A percentile compares a stretch with the other conserved stretches of the same genome.
These are phyloP conservation scores for Aristolochia californica DNA, from an alignment of 164 flowering plant species.

Conservation along the genomic window DNA sequence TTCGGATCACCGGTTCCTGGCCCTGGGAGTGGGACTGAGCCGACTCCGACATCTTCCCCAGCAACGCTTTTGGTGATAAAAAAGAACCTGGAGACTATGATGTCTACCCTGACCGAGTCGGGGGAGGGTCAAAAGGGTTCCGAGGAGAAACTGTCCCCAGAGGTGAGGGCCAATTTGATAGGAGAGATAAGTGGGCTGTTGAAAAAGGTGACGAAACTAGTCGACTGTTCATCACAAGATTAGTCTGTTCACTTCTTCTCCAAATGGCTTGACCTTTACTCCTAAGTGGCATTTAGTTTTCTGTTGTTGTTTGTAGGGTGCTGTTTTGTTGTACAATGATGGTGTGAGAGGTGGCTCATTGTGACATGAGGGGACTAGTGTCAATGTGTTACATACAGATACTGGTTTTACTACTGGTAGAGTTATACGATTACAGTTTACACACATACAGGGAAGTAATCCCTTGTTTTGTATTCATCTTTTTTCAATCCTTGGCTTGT, in stretches of 20 bases:
- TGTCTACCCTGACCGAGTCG: slow-evolving; percentile 49
- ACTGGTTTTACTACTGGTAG: too few species aligned
- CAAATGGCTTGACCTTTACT: background rate
- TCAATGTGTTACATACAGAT: too few species aligned
- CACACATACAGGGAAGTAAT: too few species aligned
- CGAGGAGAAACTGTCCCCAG: slow-evolving; percentile 39
- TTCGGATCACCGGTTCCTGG: background rate
- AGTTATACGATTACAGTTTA: too few species aligned
- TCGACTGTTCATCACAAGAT: slow-evolving; percentile 14
- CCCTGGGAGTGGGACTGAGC: too few species aligned
- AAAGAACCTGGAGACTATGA: slow-evolving; percentile 70
- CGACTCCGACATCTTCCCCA: slow-evolving; percentile 1
- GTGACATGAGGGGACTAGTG: too few species aligned
- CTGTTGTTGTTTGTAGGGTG: too few species aligned
- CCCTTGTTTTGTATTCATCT: too few species aligned
- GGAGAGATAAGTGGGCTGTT: slow-evolving; percentile 49
- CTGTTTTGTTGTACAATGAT: too few species aligned
- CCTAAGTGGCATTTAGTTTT: too few species aligned
- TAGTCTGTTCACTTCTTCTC: background rate
- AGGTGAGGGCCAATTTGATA: slow-evolving; percentile 52
- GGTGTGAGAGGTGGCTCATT: too few species aligned
- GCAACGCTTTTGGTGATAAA: slow-evolving; percentile 27
- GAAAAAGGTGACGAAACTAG: slow-evolving; percentile 47
- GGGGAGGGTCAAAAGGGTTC: slow-evolving; percentile 15
- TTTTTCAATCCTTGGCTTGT: too few species aligned